phyloP scores from a whole-genome alignment of 1,139 yeast species.

The Geotrichum candidum region DNA sequence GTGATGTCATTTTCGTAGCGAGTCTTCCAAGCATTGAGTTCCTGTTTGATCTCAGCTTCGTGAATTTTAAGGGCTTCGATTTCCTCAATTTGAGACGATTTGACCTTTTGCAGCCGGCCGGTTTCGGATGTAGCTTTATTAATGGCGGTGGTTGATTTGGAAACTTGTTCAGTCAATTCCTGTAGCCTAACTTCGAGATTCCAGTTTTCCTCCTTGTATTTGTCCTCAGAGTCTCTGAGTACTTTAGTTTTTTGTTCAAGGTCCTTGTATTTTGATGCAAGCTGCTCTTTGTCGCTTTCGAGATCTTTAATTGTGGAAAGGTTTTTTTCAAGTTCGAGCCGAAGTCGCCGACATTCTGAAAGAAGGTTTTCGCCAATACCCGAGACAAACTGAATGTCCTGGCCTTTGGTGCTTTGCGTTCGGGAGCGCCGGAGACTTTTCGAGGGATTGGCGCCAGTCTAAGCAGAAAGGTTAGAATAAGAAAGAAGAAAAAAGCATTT shows the following conservation, averaged over 20 bases:
- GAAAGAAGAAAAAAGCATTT: neutral
- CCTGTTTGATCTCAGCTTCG: constrained; percentile 27
- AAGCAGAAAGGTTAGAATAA: neutral
- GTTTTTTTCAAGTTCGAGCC: constrained; percentile 51
- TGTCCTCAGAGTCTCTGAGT: constrained; percentile 41
- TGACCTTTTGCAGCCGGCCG: constrained; percentile 25
- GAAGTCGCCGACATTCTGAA: constrained; percentile 70
- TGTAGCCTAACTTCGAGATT: constrained; percentile 60
- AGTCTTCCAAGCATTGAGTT: constrained; percentile 25
- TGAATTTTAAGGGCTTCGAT: constrained; percentile 30
- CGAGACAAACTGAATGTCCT: constrained; percentile 74
- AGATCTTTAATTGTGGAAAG: constrained; percentile 37
- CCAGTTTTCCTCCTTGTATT: constrained; percentile 69
- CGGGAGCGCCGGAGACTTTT: constrained; percentile 1
- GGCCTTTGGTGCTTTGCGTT: constrained; percentile 20
- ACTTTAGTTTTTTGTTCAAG: constrained; percentile 34
- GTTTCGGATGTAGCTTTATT: constrained; percentile 27
- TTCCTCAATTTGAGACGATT: constrained; percentile 28
- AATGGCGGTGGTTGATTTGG: constrained; percentile 27
- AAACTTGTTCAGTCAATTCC: constrained; percentile 43
- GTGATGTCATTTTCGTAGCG: constrained; percentile 23
- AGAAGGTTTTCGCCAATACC: constrained; percentile 76
- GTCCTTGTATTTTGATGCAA: constrained; percentile 37
- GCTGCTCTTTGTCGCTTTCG: constrained; percentile 41
- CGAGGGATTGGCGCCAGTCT: neutral